phyloP scores from a whole-genome alignment of 345 rosid species.

The Gossypium ekmanianum region DNA sequence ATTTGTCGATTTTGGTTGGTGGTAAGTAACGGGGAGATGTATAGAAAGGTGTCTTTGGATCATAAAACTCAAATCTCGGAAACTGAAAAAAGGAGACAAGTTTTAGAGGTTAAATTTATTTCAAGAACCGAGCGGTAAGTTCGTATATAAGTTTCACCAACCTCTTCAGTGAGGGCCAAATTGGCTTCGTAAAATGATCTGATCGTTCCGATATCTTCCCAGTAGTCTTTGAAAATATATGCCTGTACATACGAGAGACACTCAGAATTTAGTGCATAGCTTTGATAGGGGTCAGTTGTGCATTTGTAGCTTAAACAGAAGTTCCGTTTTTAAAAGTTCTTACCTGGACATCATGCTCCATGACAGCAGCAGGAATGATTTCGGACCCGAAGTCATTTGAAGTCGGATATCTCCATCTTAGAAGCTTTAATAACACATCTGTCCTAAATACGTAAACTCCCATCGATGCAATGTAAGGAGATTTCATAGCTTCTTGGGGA shows the following conservation, averaged over 20 bases:
- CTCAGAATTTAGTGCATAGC: neutral
- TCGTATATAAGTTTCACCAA: conserved; percentile 13
- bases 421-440: conserved; percentile 56
- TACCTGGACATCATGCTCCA: conserved; percentile 77
- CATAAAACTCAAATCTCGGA: conserved; percentile 83
- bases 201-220: conserved; percentile 97
- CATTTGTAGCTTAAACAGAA: neutral
- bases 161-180: conserved; percentile 90
- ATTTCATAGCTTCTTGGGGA: conserved; percentile 52
- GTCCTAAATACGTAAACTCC: conserved; percentile 85
- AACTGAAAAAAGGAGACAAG: conserved; percentile 33
- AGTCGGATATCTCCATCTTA: conserved; percentile 71
- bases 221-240: conserved; percentile 76
- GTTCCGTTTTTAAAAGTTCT: conserved; percentile 3
- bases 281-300: neutral
- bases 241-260: conserved; percentile 38
- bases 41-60: conserved; percentile 81
- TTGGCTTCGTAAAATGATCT: conserved; percentile 88
- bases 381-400: conserved; percentile 92
- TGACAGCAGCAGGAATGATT: conserved; percentile 82
- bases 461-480: conserved; percentile 90
- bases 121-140: neutral
- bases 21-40: conserved; percentile 90
- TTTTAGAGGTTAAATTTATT: neutral
- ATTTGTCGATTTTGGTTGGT: conserved; percentile 81